Base-by-base conservation (phyloP, 179 eudicot species). In the Nepenthes alata region DNA sequence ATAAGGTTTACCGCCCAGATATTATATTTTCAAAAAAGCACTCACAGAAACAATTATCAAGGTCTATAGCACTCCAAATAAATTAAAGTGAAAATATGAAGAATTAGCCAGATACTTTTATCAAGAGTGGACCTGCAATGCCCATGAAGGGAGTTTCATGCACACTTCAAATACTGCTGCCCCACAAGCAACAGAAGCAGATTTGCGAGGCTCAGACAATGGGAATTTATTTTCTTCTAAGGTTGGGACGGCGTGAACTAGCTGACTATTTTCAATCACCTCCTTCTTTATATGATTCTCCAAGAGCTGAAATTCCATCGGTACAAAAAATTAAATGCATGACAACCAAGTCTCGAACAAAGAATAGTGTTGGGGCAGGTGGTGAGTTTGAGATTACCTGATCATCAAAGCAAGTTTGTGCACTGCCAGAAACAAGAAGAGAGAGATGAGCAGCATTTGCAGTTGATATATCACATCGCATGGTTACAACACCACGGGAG, bases 401-500 rank as follows among this genome's bases (percentile, higher is more conserved):
- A 72, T 91, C 95, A 71, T 89, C 96, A 79, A 89, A 93, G 70
- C 98, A 93, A 35, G 97, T 85, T 65, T 93, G 90, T 41, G 97
- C 95, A 75, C 98, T 93, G 44, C 98, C 98, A 0, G 97, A 93
- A 11, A 93, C 93, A 64, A 93, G 72, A 61, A 93, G 90, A 60
- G 98, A 89, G 61, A 93, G 80, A 70, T 93, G 95, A 57, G 98
- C 78, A 62, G 88, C 79, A 60, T 81, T 86, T 75, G 84, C 77
- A 13, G 98, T 89, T 60, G 97, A 86, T 35, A 89, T 67, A 80
- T 93, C 98, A 77, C 98, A 93, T 45, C 86, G 72, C 98, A 93
- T 93, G 41, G 97, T 93, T 71, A 93, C 95, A 73, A 93, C 88
- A 61, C 97, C 98, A 45, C 97, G 98, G 55, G 96, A 89, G 77